phyloP scores from a whole-genome alignment of 2,329 filamentous ascomycete genomes.

The Verruconis gallopava region DNA sequence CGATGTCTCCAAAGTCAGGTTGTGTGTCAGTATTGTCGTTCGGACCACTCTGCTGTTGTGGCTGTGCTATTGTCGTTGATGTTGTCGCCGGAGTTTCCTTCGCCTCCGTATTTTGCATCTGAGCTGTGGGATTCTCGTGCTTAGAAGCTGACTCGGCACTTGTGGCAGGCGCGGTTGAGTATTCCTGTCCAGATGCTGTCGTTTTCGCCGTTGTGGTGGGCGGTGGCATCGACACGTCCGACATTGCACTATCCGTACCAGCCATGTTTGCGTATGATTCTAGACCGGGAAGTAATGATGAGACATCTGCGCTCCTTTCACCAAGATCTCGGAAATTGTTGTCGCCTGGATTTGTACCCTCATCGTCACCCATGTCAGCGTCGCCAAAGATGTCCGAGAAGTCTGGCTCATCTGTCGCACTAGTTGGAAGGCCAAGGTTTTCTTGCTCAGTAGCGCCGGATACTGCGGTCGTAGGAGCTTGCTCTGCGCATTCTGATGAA shows the following conservation, averaged over 20 bases:
- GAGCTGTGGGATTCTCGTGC: no score
- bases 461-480: not conserved
- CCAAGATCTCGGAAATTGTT: constrained; percentile 12
- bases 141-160: no score
- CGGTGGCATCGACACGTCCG: not conserved
- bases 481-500: not conserved
- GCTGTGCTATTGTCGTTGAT: no score
- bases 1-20: constrained; percentile 7
- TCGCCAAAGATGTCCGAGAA: constrained; percentile 20
- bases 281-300: constrained; percentile 27
- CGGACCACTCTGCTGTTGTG: no score
- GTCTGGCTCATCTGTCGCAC: constrained; percentile 20
- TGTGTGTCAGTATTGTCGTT: not conserved
- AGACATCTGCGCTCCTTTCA: constrained; percentile 15
- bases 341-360: constrained; percentile 1
- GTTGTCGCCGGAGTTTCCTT: no score
- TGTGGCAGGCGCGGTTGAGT: not conserved
- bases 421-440: constrained; percentile 17
- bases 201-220: not conserved
- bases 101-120: no score
- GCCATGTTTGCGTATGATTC: constrained; percentile 27
- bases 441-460: constrained; percentile 1
- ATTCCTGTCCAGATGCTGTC: not conserved
- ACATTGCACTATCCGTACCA: not conserved
- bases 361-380: not conserved